A percentile compares a stretch with the other conserved stretches of the same genome.
phyloP scores from a whole-genome alignment of 2,329 filamentous ascomycete species.

The Myriangium duriaei region DNA sequence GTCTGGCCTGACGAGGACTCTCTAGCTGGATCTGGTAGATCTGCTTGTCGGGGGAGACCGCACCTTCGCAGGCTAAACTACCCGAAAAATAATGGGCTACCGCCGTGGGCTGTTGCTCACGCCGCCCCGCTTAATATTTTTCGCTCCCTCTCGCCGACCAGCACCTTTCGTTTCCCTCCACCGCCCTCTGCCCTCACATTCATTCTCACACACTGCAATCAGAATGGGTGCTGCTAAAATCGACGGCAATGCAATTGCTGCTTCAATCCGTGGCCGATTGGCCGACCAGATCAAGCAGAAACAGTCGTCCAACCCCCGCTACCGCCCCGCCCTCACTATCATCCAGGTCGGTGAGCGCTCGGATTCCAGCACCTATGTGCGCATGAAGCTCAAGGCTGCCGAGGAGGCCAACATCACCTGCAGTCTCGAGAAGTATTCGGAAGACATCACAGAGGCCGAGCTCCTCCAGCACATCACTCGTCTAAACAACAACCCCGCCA shows the following conservation, averaged over 20 bases:
- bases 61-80: no score
- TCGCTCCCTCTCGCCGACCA: background rate
- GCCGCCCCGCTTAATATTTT: background rate
- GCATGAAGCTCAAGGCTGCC: conserved; percentile 98
- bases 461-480: conserved; percentile 68
- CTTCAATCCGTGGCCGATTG: conserved; percentile 73
- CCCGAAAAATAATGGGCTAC: background rate
- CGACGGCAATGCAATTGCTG: conserved; percentile 91
- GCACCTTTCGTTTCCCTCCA: conserved; percentile 1
- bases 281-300: conserved; percentile 67
- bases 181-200: background rate
- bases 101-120: background rate
- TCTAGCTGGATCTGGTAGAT: no score
- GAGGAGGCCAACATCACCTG: conserved; percentile 88
- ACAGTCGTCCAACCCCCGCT: conserved; percentile 74
- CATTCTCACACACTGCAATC: conserved; percentile 41
- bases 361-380: conserved; percentile 95
- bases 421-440: conserved; percentile 71
- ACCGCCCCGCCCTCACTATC: conserved; percentile 82
- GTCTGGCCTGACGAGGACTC: no score
- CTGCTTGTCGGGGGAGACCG: no score
- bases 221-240: conserved; percentile 82
- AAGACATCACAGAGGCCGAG: conserved; percentile 70
- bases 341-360: conserved; percentile 92
- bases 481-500: conserved; percentile 73